Evolutionary conservation across 768 basidiomycete genomes (phyloP).

Genomic region (Thelephora aurantiotincta): DNA sequence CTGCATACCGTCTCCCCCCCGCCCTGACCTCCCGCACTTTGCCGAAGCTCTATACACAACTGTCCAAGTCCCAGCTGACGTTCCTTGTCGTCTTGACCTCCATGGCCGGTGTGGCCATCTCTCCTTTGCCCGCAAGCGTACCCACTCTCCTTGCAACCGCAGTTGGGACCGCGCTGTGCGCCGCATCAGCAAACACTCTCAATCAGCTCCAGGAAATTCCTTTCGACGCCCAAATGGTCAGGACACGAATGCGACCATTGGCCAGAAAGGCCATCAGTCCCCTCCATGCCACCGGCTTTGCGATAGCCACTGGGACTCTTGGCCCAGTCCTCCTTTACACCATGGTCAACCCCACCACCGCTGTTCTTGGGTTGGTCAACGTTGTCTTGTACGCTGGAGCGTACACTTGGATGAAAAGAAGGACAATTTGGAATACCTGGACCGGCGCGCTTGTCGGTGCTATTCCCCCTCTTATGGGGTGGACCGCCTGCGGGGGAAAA

Average conservation of each 20-base stretch:
- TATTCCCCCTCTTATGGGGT: conserved; percentile 93
- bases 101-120: conserved; percentile 87
- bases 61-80: conserved; percentile 78
- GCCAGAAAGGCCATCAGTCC: conserved; percentile 77
- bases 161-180: conserved; percentile 79
- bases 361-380: conserved; percentile 69
- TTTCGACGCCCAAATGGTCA: conserved; percentile 91
- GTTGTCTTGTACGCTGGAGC: conserved; percentile 81
- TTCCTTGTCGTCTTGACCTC: conserved; percentile 77
- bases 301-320: conserved; percentile 54
- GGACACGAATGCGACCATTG: conserved; percentile 80
- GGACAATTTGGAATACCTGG: conserved; percentile 80
- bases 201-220: conserved; percentile 94
- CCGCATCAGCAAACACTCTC: conserved; percentile 85
- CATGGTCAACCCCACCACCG: conserved; percentile 79
- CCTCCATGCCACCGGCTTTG: conserved; percentile 74
- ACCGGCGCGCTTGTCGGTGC: conserved; percentile 87
- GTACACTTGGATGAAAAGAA: conserved; percentile 89
- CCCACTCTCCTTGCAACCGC: conserved; percentile 81
- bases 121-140: conserved; percentile 72
- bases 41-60: conserved; percentile 57
- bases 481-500: conserved; percentile 86
- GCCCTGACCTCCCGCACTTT: conserved; percentile 36
- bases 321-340: conserved; percentile 70
- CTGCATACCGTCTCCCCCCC: conserved; percentile 12